Conservation (phyloP, 2,329 filamentous ascomycete species). For the Beauveria varroae region DNA sequence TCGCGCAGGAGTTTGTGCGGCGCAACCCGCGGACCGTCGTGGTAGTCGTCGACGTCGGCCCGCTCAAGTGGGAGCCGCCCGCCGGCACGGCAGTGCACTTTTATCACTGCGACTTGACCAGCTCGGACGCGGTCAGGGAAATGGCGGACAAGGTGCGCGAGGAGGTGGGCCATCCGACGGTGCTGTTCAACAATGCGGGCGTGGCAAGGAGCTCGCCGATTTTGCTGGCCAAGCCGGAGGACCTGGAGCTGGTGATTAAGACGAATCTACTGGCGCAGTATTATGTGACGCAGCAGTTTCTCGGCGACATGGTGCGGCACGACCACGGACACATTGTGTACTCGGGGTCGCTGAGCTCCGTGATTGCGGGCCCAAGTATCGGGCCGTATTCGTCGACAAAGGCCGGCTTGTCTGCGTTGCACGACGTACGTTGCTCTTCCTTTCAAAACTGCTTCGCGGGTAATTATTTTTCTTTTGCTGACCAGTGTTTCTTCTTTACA, state of each 20-base stretch:
- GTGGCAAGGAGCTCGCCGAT: conserved; percentile 22
- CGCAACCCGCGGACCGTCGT: conserved; percentile 21
- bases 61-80: conserved; percentile 21
- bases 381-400: conserved; percentile 55
- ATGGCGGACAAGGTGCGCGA: conserved; percentile 22
- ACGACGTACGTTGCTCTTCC: conserved; percentile 17
- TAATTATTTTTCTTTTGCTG: neutral
- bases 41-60: conserved; percentile 27
- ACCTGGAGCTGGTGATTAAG: conserved; percentile 23
- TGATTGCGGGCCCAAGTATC: conserved; percentile 44
- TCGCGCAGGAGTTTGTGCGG: conserved; percentile 21
- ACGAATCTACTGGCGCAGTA: conserved; percentile 54
- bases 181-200: conserved; percentile 30
- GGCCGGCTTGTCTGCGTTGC: conserved; percentile 24
- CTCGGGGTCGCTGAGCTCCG: conserved; percentile 50
- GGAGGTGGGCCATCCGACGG: conserved; percentile 30
- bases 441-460: neutral
- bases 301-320: conserved; percentile 46
- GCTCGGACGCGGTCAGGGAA: conserved; percentile 20
- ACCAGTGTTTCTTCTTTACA: conserved; percentile 4
- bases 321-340: conserved; percentile 61
- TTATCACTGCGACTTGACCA: conserved; percentile 29
- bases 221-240: conserved; percentile 21
- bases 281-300: conserved; percentile 48
- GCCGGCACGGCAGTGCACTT: conserved; percentile 17